Evolutionary conservation across 1,284 basidiomycete species (phyloP), one percentile per base, ranked within the genome.

Genomic region (Ceratobasidium sp.): DNA sequence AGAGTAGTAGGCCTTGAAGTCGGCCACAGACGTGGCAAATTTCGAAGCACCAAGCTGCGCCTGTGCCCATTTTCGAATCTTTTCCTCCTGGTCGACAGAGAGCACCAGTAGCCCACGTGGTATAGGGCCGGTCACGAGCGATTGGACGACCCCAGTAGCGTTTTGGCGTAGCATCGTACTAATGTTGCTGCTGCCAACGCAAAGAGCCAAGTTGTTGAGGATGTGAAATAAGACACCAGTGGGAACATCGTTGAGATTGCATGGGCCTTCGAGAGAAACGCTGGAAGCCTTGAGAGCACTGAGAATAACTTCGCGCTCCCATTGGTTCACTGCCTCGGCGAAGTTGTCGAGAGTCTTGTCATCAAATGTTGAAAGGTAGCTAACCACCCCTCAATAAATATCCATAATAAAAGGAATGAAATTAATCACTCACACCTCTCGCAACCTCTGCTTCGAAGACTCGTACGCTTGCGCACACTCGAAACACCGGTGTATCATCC

Each of bases 401-500:
- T 20, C n/a, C 13, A 42, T n/a, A 64, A 46, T 40, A 18, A 46
- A 39, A n/a, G 56, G 64, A 40, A 39, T 63, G 28, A 46, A 7
- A 49, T 26, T 58, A 1, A 49, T 39, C 18, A 90, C 94, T 86
- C 83, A 96, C 95, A 91, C 93, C 55, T 87, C 85, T 80, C 88
- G 89, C 51, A 93, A 92, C 28, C 84, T 86, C 1, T 87, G 84
- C 83, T 95, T 94, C 9, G 89, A 90, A 63, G 88, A 87, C 77
- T 92, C 89, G 76, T 95, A 88, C 0, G 87, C 89, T 80, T 90
- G 88, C 3, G 93, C 91, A 83, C 95, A 97, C 12, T 86, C 87
- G 56, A 89, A 86, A 82, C 95, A 97, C 1, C 86, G 85, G 26
- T 86, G 83, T 46, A 97, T 83, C 75, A 93, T 91, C 2, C 80